Conservation (phyloP, 106 monocot genomes). For the Allium fistulosum region DNA sequence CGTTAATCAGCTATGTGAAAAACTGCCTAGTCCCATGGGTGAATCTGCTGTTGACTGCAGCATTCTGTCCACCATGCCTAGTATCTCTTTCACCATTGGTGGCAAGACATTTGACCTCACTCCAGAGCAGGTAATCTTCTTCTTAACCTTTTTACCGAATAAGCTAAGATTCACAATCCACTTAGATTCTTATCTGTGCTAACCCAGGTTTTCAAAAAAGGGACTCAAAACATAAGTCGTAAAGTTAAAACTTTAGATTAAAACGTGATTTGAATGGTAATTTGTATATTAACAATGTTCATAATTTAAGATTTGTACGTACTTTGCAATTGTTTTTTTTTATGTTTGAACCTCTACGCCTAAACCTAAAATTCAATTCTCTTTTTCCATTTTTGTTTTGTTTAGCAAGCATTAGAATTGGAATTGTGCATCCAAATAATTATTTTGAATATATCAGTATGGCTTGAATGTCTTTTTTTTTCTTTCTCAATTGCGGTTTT, state of each 20-base stretch:
- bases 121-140: constrained; percentile 54
- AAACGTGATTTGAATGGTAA: background rate
- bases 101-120: constrained; percentile 52
- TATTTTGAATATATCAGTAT: no score
- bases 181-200: no score
- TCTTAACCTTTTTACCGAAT: background rate
- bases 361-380: no score
- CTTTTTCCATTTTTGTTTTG: no score
- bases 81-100: constrained; percentile 77
- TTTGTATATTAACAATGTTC: background rate
- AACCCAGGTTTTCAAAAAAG: no score
- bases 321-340: background rate
- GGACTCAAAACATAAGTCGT: no score
- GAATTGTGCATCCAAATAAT: no score
- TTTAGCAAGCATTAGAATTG: no score
- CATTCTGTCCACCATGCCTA: constrained; percentile 45
- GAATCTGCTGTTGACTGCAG: constrained; percentile 76
- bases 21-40: constrained; percentile 72
- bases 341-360: no score
- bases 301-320: background rate
- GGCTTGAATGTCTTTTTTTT: no score
- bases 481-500: no score
- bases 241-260: background rate
- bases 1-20: constrained; percentile 52
- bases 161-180: no score